phyloP scores from a whole-genome alignment of 768 basidiomycete species.

The Leucogyrophana mollusca region DNA sequence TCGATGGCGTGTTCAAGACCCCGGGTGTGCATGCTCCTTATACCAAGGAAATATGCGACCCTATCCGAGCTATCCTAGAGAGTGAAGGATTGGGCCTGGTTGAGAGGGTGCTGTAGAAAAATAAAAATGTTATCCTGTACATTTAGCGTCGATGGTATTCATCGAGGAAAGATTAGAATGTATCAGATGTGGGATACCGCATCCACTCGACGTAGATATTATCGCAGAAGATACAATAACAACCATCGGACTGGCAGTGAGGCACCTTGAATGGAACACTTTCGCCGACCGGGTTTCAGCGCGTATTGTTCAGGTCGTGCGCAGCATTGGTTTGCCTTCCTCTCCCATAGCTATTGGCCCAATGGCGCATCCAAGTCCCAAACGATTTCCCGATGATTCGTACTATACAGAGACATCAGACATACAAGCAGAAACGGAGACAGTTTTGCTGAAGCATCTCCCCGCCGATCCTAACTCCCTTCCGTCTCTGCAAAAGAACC shows the following conservation, averaged over 20 bases:
- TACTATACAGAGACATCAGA: constrained; percentile 63
- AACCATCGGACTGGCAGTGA: no score
- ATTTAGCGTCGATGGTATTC: no score
- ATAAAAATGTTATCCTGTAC: no score
- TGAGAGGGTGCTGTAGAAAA: constrained; percentile 60
- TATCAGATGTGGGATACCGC: no score
- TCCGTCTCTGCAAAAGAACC: constrained; percentile 53
- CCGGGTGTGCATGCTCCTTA: constrained; percentile 89
- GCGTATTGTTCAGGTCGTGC: no score
- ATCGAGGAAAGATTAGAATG: no score
- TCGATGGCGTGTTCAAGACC: constrained; percentile 78
- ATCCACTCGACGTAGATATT: no score
- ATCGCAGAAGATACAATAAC: no score
- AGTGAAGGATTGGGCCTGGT: constrained; percentile 72
- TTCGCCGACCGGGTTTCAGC: no score
- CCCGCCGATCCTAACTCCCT: constrained; percentile 29
- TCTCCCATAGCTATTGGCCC: constrained; percentile 12
- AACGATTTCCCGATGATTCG: constrained; percentile 50
- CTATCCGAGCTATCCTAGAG: constrained; percentile 65
- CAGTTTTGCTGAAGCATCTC: constrained; percentile 54
- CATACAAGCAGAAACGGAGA: constrained; percentile 65
- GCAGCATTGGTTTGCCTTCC: not conserved
- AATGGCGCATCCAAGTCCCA: constrained; percentile 16
- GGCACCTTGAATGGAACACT: no score
- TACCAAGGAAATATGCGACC: constrained; percentile 79